phyloP scores from a whole-genome alignment of 495 filamentous ascomycete species.

The Emericellopsis terricola region DNA sequence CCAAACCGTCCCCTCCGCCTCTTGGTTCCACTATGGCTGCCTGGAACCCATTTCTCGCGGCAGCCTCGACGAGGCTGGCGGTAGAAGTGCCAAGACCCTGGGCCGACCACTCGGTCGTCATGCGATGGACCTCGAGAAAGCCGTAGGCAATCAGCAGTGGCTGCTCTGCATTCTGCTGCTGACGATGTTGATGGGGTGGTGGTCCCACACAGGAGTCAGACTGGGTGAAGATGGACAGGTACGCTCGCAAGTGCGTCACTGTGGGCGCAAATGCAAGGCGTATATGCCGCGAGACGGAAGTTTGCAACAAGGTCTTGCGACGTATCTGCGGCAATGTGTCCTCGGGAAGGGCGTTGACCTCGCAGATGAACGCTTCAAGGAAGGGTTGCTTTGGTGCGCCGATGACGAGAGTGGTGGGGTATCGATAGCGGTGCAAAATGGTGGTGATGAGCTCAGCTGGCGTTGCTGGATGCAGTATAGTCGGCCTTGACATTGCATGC shows the following conservation, averaged over 20 bases:
- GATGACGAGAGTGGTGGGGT: slow-evolving; percentile 46
- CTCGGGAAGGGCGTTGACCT: slow-evolving; percentile 8
- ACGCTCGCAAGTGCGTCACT: slow-evolving; percentile 59
- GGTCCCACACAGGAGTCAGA: slow-evolving; percentile 8
- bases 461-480: slow-evolving; percentile 29
- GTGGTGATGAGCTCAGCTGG: slow-evolving; percentile 44
- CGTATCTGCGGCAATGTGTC: slow-evolving; percentile 11
- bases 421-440: slow-evolving; percentile 35
- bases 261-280: slow-evolving; percentile 54
- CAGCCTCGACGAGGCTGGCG: slow-evolving; percentile 48
- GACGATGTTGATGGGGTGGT: slow-evolving; percentile 9
- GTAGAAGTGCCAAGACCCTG: slow-evolving; percentile 62
- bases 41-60: slow-evolving; percentile 18
- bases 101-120: slow-evolving; percentile 64
- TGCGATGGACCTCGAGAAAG: slow-evolving; percentile 46
- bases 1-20: slow-evolving; percentile 1
- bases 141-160: slow-evolving; percentile 44
- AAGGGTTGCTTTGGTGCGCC: slow-evolving; percentile 51
- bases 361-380: slow-evolving; percentile 24
- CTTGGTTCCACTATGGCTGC: slow-evolving; percentile 17
- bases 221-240: slow-evolving; percentile 36
- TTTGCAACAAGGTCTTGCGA: slow-evolving; percentile 47
- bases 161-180: background rate
- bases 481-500: slow-evolving; percentile 10
- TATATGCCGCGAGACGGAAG: slow-evolving; percentile 48